Percentiles rank a stretch among this genome's conserved stretches.
phyloP scores from a whole-genome alignment of 164 flowering plant genomes.

The Sedum album region DNA sequence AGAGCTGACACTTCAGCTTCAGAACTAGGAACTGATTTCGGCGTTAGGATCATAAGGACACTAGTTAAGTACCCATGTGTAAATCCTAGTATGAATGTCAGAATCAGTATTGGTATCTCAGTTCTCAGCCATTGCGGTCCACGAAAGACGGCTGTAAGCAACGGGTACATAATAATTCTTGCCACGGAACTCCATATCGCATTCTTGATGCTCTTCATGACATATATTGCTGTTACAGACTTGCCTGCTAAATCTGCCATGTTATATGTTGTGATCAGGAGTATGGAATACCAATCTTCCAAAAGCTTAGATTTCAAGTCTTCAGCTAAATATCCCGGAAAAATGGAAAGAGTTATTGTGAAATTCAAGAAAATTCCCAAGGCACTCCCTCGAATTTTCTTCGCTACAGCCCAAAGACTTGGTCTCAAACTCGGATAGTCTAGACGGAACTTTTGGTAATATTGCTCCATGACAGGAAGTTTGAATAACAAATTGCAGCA shows the following conservation, averaged over 20 bases:
- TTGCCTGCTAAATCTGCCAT: conserved; percentile 35
- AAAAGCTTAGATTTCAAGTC: conserved; percentile 35
- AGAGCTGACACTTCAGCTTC: background rate
- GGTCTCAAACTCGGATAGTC: too few relatives aligned
- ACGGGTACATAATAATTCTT: conserved; percentile 34
- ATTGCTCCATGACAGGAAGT: too few relatives aligned
- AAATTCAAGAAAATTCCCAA: conserved; percentile 43
- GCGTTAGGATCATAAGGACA: conserved; percentile 67
- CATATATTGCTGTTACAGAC: conserved; percentile 23
- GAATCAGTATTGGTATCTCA: conserved; percentile 34
- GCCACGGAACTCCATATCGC: conserved; percentile 24
- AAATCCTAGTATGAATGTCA: conserved; percentile 47
- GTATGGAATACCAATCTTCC: conserved; percentile 51
- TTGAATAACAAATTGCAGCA: too few relatives aligned
- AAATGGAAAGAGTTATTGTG: conserved; percentile 48
- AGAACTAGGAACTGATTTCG: conserved; percentile 43
- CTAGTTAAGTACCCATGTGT: conserved; percentile 61
- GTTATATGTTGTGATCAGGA: conserved; percentile 55
- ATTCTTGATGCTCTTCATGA: too few relatives aligned
- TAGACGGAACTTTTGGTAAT: too few relatives aligned
- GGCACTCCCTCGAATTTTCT: conserved; percentile 6
- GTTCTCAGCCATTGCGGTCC: conserved; percentile 51
- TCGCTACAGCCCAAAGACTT: too few relatives aligned
- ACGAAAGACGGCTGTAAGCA: conserved; percentile 34
- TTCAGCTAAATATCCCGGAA: conserved; percentile 62